Percentiles rank a stretch among this genome's conserved stretches.
Evolutionary conservation across 345 rosid genomes (phyloP).

Genomic region (Eucalyptus albens): DNA sequence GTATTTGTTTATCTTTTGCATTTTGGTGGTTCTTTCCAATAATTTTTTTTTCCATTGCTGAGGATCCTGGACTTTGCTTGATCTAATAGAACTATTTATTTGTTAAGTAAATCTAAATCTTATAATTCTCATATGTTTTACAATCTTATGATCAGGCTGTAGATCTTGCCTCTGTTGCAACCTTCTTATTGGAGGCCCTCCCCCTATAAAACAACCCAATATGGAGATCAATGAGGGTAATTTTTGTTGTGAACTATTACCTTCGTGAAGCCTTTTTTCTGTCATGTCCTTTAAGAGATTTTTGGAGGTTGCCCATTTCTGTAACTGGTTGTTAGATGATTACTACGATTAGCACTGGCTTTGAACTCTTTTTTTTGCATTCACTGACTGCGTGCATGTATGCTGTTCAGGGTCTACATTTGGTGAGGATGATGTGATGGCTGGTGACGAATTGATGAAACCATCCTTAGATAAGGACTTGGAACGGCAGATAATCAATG

Average conservation of each 20-base stretch:
- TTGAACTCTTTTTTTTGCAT: background rate
- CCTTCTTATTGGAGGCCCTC: conserved; percentile 69
- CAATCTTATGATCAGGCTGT: conserved; percentile 34
- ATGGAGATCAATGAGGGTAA: conserved; percentile 47
- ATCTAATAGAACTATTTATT: background rate
- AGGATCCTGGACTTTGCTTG: background rate
- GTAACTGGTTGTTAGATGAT: background rate
- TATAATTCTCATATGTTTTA: background rate
- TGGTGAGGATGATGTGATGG: conserved; percentile 58
- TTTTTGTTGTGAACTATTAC: background rate
- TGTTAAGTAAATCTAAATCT: background rate
- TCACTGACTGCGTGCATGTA: background rate
- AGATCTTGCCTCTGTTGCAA: conserved; percentile 67
- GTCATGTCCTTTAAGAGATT: background rate
- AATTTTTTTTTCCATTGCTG: background rate
- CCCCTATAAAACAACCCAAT: conserved; percentile 47
- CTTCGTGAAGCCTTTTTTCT: background rate
- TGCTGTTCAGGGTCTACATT: conserved; percentile 35
- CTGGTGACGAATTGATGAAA: conserved; percentile 37
- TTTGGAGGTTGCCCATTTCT: background rate
- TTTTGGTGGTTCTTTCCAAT: background rate
- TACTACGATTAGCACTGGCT: background rate
- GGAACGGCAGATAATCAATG: conserved; percentile 62
- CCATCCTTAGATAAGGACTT: conserved; percentile 41
- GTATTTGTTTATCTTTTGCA: background rate